These are phyloP conservation scores for Saccharomycopsis hybrid DNA, from an alignment of 1,139 yeast species.

Conservation along the genomic window DNA sequence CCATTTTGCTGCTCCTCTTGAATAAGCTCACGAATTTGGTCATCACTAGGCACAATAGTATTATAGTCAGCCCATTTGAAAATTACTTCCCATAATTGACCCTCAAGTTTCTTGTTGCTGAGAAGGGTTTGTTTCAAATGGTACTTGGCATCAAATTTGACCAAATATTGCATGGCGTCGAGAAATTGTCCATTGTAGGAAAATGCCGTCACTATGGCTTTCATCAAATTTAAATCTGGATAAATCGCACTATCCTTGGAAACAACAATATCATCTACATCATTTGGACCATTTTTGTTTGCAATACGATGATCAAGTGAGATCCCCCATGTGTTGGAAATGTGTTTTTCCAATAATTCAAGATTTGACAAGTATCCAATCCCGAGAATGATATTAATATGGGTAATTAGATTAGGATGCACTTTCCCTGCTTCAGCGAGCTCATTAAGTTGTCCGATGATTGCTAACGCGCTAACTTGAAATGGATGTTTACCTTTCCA, in stretches of 20 bases:
- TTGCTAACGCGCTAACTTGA: neutral
- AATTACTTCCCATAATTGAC: conserved; percentile 10
- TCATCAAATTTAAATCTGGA: conserved; percentile 11
- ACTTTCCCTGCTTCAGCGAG: conserved; percentile 2
- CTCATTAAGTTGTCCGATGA: conserved; percentile 5
- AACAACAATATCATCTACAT: neutral
- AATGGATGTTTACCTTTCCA: conserved; percentile 16
- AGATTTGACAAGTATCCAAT: conserved; percentile 9
- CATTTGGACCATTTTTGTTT: neutral
- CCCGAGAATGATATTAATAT: conserved; percentile 10
- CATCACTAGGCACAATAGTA: conserved; percentile 13
- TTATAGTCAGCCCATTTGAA: conserved; percentile 17
- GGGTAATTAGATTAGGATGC: conserved; percentile 9
- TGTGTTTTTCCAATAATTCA: conserved; percentile 3
- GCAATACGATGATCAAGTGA: no score
- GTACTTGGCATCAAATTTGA: conserved; percentile 9
- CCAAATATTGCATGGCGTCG: conserved; percentile 13
- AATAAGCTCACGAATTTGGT: neutral
- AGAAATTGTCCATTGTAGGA: conserved; percentile 11
- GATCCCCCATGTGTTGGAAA: conserved; percentile 17
- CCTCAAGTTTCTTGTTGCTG: neutral
- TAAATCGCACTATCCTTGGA: conserved; percentile 6
- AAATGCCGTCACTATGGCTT: conserved; percentile 15
- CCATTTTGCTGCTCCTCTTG: no score
- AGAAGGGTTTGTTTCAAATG: neutral